A percentile compares a stretch with the other conserved stretches of the same genome.
Conservation (phyloP, 495 filamentous ascomycete genomes). For the Penicillium samsonianum region DNA sequence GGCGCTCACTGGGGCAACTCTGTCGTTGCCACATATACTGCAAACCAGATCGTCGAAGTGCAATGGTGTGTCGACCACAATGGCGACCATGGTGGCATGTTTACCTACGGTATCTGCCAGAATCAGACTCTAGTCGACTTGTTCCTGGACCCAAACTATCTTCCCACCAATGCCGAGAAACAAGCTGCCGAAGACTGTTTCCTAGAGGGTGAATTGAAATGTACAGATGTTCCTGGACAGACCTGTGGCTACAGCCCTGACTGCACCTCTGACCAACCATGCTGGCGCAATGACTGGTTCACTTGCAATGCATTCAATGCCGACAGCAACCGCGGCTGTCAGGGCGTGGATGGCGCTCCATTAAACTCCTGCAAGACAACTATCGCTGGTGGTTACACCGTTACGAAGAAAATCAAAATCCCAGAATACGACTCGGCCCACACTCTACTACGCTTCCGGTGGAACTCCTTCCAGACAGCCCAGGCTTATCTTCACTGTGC, state of each 20-base stretch:
- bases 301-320: conserved; percentile 50
- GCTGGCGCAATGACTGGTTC: conserved; percentile 59
- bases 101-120: conserved; percentile 57
- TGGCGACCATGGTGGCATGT: conserved; percentile 63
- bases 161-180: conserved; percentile 55
- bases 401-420: conserved; percentile 56
- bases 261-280: conserved; percentile 46
- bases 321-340: conserved; percentile 40
- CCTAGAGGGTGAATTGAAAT: conserved; percentile 47
- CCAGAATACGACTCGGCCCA: conserved; percentile 48
- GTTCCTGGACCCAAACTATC: conserved; percentile 51
- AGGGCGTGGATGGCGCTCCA: conserved; percentile 52
- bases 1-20: conserved; percentile 44
- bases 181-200: conserved; percentile 58
- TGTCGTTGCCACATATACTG: conserved; percentile 46
- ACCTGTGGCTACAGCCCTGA: conserved; percentile 54
- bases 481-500: conserved; percentile 59
- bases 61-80: conserved; percentile 61
- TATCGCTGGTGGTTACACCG: conserved; percentile 56
- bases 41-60: conserved; percentile 50
- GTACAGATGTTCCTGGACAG: conserved; percentile 56
- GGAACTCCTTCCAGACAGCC: conserved; percentile 58
- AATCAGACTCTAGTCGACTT: conserved; percentile 54
- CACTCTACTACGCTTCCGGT: conserved; percentile 55
- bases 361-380: conserved; percentile 51